A percentile compares a stretch with the other conserved stretches of the same genome.
These are phyloP conservation scores for Cyclotella baltica DNA, from an alignment of 108 stramenopile genomes.

Conservation along the genomic window DNA sequence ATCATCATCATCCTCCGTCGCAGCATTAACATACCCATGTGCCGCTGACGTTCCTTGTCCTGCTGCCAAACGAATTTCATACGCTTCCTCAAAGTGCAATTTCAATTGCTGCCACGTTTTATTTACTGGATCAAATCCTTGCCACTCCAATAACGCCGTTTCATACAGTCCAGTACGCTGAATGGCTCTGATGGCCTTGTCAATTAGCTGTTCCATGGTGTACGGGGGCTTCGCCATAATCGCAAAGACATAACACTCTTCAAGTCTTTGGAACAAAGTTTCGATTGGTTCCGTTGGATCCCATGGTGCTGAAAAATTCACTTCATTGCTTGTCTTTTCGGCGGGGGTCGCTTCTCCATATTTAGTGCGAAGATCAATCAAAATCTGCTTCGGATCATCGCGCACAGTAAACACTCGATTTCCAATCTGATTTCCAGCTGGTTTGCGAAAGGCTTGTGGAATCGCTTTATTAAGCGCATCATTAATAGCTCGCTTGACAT, in stretches of 20 bases:
- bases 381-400: background rate
- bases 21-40: constrained; percentile 10
- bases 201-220: constrained; percentile 2
- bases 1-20: constrained; percentile 4
- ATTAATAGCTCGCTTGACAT: constrained; percentile 7
- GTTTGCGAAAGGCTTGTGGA: constrained; percentile 11
- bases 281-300: constrained; percentile 23
- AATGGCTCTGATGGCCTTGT: constrained; percentile 10
- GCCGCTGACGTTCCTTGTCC: background rate
- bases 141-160: constrained; percentile 7
- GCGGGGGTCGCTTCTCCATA: background rate
- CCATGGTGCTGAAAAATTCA: background rate
- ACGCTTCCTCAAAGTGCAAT: constrained; percentile 18
- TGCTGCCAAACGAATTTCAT: background rate
- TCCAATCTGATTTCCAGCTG: constrained; percentile 9
- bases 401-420: constrained; percentile 7
- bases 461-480: constrained; percentile 16
- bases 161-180: background rate
- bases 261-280: constrained; percentile 13
- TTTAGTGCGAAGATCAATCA: constrained; percentile 7
- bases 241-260: constrained; percentile 15
- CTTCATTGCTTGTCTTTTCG: constrained; percentile 10
- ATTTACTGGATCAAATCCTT: constrained; percentile 5
- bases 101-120: constrained; percentile 13
- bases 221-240: background rate